A percentile compares a stretch with the other conserved stretches of the same genome.
phyloP scores from a whole-genome alignment of 2,329 filamentous ascomycete species.

The Xylariales sp. region DNA sequence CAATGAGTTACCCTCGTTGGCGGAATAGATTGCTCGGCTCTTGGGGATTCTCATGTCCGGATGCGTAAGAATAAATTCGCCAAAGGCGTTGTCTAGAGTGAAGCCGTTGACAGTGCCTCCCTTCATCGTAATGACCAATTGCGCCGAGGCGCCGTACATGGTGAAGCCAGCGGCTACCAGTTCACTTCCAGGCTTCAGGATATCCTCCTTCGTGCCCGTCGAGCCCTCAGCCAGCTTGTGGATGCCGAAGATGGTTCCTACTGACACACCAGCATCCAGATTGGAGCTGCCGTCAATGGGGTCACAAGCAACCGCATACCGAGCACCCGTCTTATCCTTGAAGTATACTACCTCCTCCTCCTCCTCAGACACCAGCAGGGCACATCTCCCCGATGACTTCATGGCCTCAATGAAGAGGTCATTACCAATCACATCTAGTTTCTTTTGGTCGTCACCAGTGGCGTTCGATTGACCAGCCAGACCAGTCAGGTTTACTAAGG shows the following conservation, averaged over 20 bases:
- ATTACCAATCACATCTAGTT: conserved; percentile 98
- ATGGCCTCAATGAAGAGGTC: conserved; percentile 96
- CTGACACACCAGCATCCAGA: conserved; percentile 93
- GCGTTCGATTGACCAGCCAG: conserved; percentile 92
- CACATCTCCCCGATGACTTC: conserved; percentile 85
- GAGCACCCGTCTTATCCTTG: conserved; percentile 66
- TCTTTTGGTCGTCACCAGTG: conserved; percentile 98
- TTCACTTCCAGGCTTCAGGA: conserved; percentile 85
- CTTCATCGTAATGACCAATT: conserved; percentile 96
- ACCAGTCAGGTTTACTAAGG: conserved; percentile 90
- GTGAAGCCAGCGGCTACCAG: conserved; percentile 96
- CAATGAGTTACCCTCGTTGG: conserved; percentile 96
- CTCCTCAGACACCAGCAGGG: conserved; percentile 94
- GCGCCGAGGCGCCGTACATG: conserved; percentile 97
- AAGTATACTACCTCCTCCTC: conserved; percentile 92
- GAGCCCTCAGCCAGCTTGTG: conserved; percentile 81
- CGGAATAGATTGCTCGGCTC: conserved; percentile 84
- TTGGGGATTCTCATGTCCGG: conserved; percentile 86
- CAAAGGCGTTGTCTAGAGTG: conserved; percentile 91
- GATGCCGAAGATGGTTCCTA: conserved; percentile 94
- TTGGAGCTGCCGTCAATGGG: conserved; percentile 98
- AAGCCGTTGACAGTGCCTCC: conserved; percentile 92
- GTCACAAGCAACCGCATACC: conserved; percentile 94
- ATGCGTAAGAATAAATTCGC: conserved; percentile 98
- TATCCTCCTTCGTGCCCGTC: conserved; percentile 72